Conservation (phyloP, 352 stramenopile genomes). For the Globisporangium cystogenes region DNA sequence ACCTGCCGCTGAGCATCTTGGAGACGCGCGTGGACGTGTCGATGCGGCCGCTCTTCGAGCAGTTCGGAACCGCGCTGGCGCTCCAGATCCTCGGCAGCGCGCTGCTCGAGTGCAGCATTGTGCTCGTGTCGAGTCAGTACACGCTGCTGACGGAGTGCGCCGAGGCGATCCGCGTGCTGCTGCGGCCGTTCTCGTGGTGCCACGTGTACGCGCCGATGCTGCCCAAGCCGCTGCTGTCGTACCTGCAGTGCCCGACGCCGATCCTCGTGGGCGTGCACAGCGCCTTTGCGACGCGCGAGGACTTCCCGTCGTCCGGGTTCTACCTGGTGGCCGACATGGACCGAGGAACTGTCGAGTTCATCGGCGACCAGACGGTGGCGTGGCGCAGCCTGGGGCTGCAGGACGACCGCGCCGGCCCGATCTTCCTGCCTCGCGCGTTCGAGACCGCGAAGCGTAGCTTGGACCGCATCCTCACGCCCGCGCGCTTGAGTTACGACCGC, state of each 20-base stretch:
- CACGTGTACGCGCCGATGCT: constrained; percentile 88
- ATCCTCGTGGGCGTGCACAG: constrained; percentile 87
- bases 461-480: constrained; percentile 45
- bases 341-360: constrained; percentile 63
- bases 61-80: constrained; percentile 58
- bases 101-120: constrained; percentile 83
- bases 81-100: constrained; percentile 78
- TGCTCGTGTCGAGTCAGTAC: constrained; percentile 82
- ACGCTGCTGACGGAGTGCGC: constrained; percentile 76
- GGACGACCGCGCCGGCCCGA: constrained; percentile 25
- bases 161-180: constrained; percentile 77
- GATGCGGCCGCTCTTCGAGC: constrained; percentile 57
- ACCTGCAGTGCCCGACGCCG: constrained; percentile 87
- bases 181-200: constrained; percentile 87
- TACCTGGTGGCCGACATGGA: constrained; percentile 73
- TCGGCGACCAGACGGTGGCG: constrained; percentile 41
- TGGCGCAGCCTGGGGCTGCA: constrained; percentile 57
- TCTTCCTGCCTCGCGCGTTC: constrained; percentile 53
- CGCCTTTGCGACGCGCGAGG: constrained; percentile 43
- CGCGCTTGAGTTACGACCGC: constrained; percentile 28
- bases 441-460: constrained; percentile 47
- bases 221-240: constrained; percentile 77
- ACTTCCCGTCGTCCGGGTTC: constrained; percentile 63
- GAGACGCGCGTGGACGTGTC: constrained; percentile 63
- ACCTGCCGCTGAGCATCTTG: constrained; percentile 27